Percentiles rank a stretch among this genome's conserved stretches.
Conservation (phyloP, 2,329 filamentous ascomycete species). For the Ascochyta koolunga region DNA sequence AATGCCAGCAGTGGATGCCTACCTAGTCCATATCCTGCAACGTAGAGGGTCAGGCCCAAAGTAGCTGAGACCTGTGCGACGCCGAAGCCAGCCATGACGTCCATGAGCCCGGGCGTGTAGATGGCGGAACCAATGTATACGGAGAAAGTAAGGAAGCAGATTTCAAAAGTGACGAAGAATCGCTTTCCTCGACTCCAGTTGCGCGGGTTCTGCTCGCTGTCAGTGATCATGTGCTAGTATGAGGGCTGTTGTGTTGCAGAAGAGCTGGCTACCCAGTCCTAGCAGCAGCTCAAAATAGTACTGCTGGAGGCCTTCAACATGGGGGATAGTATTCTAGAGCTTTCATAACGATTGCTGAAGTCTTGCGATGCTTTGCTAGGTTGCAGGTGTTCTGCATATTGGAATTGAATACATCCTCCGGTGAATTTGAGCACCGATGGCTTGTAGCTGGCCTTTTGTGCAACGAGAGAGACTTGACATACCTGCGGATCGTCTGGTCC, state of each 20-base stretch:
- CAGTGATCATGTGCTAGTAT: neutral
- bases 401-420: no score
- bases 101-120: constrained; percentile 52
- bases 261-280: no score
- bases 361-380: no score
- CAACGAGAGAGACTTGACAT: constrained; percentile 1
- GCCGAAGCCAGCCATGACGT: constrained; percentile 59
- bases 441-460: no score
- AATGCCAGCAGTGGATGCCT: no score
- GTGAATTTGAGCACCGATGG: no score
- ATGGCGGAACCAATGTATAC: constrained; percentile 60
- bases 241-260: no score
- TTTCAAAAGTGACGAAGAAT: constrained; percentile 53
- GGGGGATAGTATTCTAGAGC: no score
- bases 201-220: constrained; percentile 48
- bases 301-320: no score
- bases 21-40: constrained; percentile 37
- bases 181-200: constrained; percentile 56
- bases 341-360: no score
- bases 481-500: constrained; percentile 54
- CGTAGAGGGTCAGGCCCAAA: constrained; percentile 51
- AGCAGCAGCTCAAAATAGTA: no score
- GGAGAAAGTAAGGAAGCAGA: constrained; percentile 59
- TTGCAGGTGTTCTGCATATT: no score
- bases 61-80: constrained; percentile 56